Percentiles rank a stretch among this genome's conserved stretches.
Conservation (phyloP, 129 eudicot genomes). For the Arctium lappa region DNA sequence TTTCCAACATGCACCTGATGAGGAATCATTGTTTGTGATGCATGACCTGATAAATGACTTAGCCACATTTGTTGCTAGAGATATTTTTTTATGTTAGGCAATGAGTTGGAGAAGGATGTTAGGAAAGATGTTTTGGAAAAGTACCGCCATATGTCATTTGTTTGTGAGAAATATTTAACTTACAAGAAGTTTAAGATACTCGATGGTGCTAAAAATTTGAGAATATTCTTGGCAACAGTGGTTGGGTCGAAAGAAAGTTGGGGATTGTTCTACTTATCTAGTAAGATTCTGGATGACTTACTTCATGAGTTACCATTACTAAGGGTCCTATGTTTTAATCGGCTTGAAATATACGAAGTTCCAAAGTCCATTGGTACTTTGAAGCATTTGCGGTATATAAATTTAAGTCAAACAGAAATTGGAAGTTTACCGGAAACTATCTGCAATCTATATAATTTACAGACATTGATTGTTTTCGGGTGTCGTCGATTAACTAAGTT, state of each 20-base stretch:
- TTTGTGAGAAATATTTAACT: constrained; percentile 21
- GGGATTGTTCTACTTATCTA: constrained; percentile 16
- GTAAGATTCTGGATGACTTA: constrained; percentile 15
- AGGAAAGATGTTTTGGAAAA: constrained; percentile 9
- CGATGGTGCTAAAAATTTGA: constrained; percentile 21
- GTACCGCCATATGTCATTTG: constrained; percentile 34
- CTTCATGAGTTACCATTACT: constrained; percentile 11
- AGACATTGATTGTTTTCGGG: constrained; percentile 32
- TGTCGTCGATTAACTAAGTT: constrained; percentile 26
- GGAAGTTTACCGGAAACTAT: constrained; percentile 24
- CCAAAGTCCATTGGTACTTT: constrained; percentile 20
- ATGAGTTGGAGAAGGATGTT: neutral
- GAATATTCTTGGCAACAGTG: constrained; percentile 40
- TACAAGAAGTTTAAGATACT: constrained; percentile 23
- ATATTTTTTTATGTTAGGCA: no score
- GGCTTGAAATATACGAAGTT: constrained; percentile 14
- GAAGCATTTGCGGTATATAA: constrained; percentile 36
- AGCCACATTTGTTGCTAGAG: no score
- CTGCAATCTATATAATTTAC: constrained; percentile 25
- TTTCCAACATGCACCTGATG: no score
- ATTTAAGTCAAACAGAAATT: constrained; percentile 14
- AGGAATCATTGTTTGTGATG: no score
- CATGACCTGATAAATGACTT: no score
- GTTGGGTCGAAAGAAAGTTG: neutral
- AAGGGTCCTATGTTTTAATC: constrained; percentile 19